Evolutionary conservation across 495 filamentous ascomycete species (phyloP).

Genomic region (Diplogelasinospora grovesii): DNA sequence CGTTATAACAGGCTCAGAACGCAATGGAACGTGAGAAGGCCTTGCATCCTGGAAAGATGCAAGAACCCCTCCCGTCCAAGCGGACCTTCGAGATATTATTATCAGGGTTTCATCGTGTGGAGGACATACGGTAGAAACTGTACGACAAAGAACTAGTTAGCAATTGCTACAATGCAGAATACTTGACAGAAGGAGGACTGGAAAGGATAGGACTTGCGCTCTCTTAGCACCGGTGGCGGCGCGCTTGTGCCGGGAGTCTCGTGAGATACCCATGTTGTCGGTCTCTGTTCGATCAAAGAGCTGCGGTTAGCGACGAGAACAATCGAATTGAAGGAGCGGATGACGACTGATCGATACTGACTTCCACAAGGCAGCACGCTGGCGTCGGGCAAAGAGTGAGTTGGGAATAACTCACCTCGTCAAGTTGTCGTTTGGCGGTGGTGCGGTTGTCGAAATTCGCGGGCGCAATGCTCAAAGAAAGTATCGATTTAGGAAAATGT

Average conservation of each 20-base stretch:
- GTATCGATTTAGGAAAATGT: conserved; percentile 30
- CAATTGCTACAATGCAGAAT: neutral
- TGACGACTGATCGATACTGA: conserved; percentile 1
- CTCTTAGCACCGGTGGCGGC: conserved; percentile 95
- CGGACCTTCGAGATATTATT: conserved; percentile 53
- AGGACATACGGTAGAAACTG: conserved; percentile 33
- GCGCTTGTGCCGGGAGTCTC: conserved; percentile 98
- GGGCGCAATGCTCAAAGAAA: conserved; percentile 1
- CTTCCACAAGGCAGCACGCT: too few species aligned
- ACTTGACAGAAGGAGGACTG: neutral
- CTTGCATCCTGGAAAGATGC: conserved; percentile 7
- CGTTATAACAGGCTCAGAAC: conserved; percentile 56
- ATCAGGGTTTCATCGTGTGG: conserved; percentile 11
- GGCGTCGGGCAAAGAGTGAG: neutral
- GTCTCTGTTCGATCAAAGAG: conserved; percentile 23
- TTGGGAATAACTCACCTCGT: conserved; percentile 12
- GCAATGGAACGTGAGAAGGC: conserved; percentile 36
- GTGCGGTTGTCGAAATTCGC: conserved; percentile 11
- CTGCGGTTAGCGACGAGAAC: conserved; percentile 1
- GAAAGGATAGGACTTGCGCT: conserved; percentile 35
- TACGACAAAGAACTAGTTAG: conserved; percentile 14
- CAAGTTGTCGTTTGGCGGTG: conserved; percentile 10
- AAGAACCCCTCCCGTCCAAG: conserved; percentile 25
- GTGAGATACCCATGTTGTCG: conserved; percentile 93
- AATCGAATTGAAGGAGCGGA: conserved; percentile 5